A percentile compares a stretch with the other conserved stretches of the same genome.
phyloP scores from a whole-genome alignment of 2,329 filamentous ascomycete genomes.

The Monilinia laxa region DNA sequence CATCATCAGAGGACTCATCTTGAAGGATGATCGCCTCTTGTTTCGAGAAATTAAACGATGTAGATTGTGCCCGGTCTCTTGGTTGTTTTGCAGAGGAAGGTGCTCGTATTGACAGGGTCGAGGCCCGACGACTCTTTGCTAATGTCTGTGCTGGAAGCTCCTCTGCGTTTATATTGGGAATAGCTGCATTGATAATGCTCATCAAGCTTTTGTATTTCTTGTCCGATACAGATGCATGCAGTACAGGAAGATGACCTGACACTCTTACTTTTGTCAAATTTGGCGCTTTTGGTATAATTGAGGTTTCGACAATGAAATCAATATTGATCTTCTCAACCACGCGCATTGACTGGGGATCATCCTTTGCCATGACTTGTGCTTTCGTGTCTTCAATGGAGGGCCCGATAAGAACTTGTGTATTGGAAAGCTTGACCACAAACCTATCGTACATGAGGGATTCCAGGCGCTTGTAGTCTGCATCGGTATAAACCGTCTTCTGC shows the following conservation, averaged over 20 bases:
- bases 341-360: conserved; percentile 72
- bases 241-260: conserved; percentile 84
- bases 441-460: conserved; percentile 98
- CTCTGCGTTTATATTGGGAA: conserved; percentile 73
- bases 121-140: conserved; percentile 18
- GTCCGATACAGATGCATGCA: conserved; percentile 91
- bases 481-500: conserved; percentile 81
- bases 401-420: conserved; percentile 92
- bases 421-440: conserved; percentile 88
- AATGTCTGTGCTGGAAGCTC: conserved; percentile 36
- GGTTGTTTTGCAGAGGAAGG: conserved; percentile 44
- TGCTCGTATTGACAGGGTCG: conserved; percentile 28
- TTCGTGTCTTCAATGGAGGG: conserved; percentile 90
- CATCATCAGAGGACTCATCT: conserved; percentile 54
- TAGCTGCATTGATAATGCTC: conserved; percentile 91
- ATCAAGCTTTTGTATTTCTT: conserved; percentile 96
- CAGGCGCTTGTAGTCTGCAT: conserved; percentile 82
- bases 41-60: conserved; percentile 71
- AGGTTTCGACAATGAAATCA: conserved; percentile 93
- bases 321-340: conserved; percentile 97
- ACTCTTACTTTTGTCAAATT: conserved; percentile 90
- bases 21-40: conserved; percentile 78
- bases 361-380: conserved; percentile 68
- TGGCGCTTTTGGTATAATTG: conserved; percentile 92
- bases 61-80: conserved; percentile 59